Conservation (phyloP, 2,329 filamentous ascomycete genomes). For the Penicillium crustosum region DNA sequence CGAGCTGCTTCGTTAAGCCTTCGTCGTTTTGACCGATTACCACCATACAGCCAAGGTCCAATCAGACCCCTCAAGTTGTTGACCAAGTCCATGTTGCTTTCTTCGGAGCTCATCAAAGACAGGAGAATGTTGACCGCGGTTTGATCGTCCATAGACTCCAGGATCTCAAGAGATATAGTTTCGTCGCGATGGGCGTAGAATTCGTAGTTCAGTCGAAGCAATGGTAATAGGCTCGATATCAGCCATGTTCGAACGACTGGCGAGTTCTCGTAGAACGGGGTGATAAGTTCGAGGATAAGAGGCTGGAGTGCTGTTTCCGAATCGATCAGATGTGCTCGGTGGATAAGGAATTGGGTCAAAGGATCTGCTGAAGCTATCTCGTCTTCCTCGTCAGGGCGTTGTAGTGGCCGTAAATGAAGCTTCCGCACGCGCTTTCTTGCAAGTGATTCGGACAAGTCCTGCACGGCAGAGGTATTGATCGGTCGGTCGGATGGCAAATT, state of each 20-base stretch:
- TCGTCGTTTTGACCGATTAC: constrained; percentile 54
- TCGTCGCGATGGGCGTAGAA: constrained; percentile 57
- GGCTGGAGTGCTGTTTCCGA: constrained; percentile 58
- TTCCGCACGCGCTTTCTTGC: constrained; percentile 55
- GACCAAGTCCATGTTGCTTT: constrained; percentile 43
- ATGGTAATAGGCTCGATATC: constrained; percentile 58
- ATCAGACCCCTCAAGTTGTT: constrained; percentile 60
- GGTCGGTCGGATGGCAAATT: constrained; percentile 28
- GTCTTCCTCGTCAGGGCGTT: constrained; percentile 46
- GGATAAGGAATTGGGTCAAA: constrained; percentile 58
- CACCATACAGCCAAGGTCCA: constrained; percentile 64
- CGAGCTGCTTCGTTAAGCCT: constrained; percentile 42
- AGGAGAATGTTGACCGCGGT: constrained; percentile 57
- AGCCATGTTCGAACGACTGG: constrained; percentile 58
- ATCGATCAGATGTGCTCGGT: constrained; percentile 61
- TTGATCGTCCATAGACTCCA: constrained; percentile 53
- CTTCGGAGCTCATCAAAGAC: constrained; percentile 40
- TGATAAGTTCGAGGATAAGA: constrained; percentile 55
- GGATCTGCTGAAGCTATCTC: constrained; percentile 48
- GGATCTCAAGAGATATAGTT: constrained; percentile 49
- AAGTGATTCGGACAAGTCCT: constrained; percentile 49
- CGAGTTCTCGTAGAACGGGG: constrained; percentile 57
- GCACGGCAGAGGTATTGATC: constrained; percentile 50
- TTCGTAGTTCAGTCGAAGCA: constrained; percentile 61
- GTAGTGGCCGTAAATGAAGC: constrained; percentile 52